Evolutionary conservation across 768 basidiomycete species (phyloP).

Genomic region (Ramaria sp.): DNA sequence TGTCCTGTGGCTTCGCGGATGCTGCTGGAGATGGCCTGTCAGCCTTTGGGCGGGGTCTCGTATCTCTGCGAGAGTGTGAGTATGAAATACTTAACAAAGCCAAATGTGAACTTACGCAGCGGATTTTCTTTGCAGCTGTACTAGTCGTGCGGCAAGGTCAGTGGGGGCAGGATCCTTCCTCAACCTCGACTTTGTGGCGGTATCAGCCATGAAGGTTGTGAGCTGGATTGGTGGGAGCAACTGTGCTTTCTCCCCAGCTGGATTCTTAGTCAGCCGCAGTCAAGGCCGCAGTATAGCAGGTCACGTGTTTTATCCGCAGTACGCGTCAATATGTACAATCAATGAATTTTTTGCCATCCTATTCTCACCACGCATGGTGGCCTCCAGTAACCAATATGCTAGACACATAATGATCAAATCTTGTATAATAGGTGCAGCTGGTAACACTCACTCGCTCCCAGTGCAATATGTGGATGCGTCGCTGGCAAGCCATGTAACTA

Average conservation of each 20-base stretch:
- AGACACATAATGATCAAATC: conserved; percentile 1
- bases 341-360: not conserved
- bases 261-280: conserved; percentile 5
- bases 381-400: conserved; percentile 56
- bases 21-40: conserved; percentile 29
- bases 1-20: conserved; percentile 20
- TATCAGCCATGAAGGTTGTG: conserved; percentile 7
- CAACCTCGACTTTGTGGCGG: conserved; percentile 1
- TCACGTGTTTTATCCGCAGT: conserved; percentile 9
- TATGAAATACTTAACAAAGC: not conserved
- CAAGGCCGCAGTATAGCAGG: conserved; percentile 3
- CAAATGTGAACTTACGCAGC: conserved; percentile 36
- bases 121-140: conserved; percentile 55
- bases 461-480: conserved; percentile 74
- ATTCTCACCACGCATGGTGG: conserved; percentile 47
- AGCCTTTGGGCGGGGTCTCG: conserved; percentile 35
- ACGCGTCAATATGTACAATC: not conserved
- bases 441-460: conserved; percentile 61
- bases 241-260: conserved; percentile 1
- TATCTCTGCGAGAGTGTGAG: conserved; percentile 25
- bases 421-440: not conserved
- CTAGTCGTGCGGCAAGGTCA: conserved; percentile 52
- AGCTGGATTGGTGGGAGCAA: conserved; percentile 6
- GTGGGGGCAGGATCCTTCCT: conserved; percentile 23
- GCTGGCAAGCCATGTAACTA: conserved; percentile 59